Evolutionary conservation across 495 filamentous ascomycete species (phyloP).

Genomic region (Penicillium psychrofluorescens): DNA sequence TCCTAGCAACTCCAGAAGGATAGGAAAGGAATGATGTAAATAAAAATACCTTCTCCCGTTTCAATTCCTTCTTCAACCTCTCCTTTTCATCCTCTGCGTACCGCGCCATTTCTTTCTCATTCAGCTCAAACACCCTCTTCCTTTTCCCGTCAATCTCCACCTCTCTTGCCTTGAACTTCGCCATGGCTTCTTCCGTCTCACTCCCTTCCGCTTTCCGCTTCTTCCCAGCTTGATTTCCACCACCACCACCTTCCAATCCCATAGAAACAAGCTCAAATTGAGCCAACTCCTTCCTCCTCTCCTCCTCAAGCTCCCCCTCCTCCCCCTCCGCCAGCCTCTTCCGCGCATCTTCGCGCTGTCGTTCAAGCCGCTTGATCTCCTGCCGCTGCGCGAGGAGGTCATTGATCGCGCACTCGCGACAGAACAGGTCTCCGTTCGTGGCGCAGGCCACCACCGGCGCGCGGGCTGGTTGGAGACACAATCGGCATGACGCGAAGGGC

Average conservation of each 20-base stretch:
- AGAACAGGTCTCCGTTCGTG: slow-evolving; percentile 87
- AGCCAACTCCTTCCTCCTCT: slow-evolving; percentile 21
- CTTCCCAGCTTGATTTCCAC: slow-evolving; percentile 5
- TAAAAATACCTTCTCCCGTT: slow-evolving; percentile 62
- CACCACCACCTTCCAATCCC: slow-evolving; percentile 25
- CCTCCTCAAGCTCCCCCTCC: slow-evolving; percentile 28
- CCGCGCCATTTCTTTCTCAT: slow-evolving; percentile 69
- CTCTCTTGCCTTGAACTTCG: slow-evolving; percentile 50
- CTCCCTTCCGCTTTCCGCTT: slow-evolving; percentile 25
- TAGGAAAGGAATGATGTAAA: not conserved
- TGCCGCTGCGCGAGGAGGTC: slow-evolving; percentile 87
- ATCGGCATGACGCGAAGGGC: slow-evolving; percentile 80
- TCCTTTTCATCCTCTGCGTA: slow-evolving; percentile 63
- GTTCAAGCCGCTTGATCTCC: slow-evolving; percentile 82
- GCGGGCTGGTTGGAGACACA: slow-evolving; percentile 80
- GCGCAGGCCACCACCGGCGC: slow-evolving; percentile 75
- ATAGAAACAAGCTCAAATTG: slow-evolving; percentile 39
- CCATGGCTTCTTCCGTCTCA: slow-evolving; percentile 11
- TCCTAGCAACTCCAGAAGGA: too few relatives aligned
- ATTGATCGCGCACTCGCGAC: slow-evolving; percentile 85
- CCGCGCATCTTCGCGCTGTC: slow-evolving; percentile 48
- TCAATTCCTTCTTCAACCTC: slow-evolving; percentile 59
- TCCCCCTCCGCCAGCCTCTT: slow-evolving; percentile 35
- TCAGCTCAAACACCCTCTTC: slow-evolving; percentile 62
- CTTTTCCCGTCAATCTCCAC: slow-evolving; percentile 49